Percentiles rank a stretch among this genome's conserved stretches.
phyloP scores from a whole-genome alignment of 768 basidiomycete species.

The Hirschioporus abietinus region DNA sequence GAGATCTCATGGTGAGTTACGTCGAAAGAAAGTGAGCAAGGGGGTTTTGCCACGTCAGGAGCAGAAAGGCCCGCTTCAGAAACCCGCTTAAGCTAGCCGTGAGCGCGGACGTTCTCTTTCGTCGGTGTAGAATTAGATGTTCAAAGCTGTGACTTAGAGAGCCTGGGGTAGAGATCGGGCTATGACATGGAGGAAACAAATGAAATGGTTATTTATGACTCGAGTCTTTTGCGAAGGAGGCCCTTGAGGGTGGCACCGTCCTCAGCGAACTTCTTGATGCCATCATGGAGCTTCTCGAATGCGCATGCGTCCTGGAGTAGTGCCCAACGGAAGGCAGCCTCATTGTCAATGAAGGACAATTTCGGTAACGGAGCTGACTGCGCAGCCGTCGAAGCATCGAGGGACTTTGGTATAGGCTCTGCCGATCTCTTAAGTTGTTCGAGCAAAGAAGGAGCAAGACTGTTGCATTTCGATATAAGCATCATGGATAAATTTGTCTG shows the following conservation, averaged over 20 bases:
- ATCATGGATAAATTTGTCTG: not conserved
- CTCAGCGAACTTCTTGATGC: constrained; percentile 46
- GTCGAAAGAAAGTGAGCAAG: too few species aligned
- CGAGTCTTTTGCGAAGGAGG: constrained; percentile 28
- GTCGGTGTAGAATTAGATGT: not conserved
- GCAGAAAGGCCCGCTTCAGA: too few species aligned
- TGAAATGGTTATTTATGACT: not conserved
- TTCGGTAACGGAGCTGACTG: constrained; percentile 45
- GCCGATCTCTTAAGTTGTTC: constrained; percentile 36
- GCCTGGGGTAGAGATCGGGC: not conserved
- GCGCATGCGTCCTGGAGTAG: constrained; percentile 44
- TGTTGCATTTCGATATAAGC: not conserved
- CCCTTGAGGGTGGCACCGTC: constrained; percentile 40
- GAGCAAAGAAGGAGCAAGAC: constrained; percentile 39
- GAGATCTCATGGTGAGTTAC: too few species aligned
- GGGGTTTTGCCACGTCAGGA: too few species aligned
- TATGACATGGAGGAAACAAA: not conserved
- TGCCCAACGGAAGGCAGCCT: constrained; percentile 43
- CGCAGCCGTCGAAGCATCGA: constrained; percentile 32
- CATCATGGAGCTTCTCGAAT: constrained; percentile 47
- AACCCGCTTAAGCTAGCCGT: too few species aligned
- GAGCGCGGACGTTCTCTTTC: too few species aligned
- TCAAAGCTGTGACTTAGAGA: too few species aligned
- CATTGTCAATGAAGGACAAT: constrained; percentile 41
- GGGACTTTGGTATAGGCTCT: constrained; percentile 22